Base-by-base conservation (phyloP, 2,329 filamentous ascomycete species). In the Gaeumannomyces tritici region DNA sequence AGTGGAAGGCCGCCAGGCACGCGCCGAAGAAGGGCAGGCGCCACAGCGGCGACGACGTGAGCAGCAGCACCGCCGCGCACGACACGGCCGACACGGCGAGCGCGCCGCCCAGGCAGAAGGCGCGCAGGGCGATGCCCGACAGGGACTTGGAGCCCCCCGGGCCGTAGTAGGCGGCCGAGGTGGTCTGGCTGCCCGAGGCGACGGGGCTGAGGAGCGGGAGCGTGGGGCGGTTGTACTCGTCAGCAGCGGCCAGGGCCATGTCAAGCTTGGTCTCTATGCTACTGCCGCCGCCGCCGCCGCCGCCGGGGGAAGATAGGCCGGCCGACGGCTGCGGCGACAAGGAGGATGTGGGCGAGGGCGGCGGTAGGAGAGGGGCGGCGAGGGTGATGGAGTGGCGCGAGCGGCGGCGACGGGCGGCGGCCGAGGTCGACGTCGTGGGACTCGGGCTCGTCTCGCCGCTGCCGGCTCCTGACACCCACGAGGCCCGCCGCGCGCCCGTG, bases 1-100 rank as follows among this genome's bases (percentile, higher is more conserved):
- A 98, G 79, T 99, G 95, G 77, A 98, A 98, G 33, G 89, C 69
- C 29, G 88, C 83, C 59, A 98, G 86, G 18, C 86, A 79, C 61
- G 78, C 77, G 59, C 89, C 70, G 77, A 93, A 93, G 72, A 88
- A 85, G 33, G 85, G 83, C 9, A 83, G 72, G 63, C 86, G 83
- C 85, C 85, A 88, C 62, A 83, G 74, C 27, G 82, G 79, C 42
- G 76, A 79, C 18, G 73, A 65, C 6, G 76, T 77, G 63, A 72
- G 68, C 55, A 73, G 21, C 15, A 79, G 68, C 62, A 76, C 68
- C 57, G 68, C 62, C 13, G 68, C 51, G 61, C 75, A 71, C 47
- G 63, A 33, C 1, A 66, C 57, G 5, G 75, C 63, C 56, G 74
- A 73, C 15, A 71, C 60, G 18, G 78, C 71, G n/a, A 81, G 70